Base-by-base conservation (phyloP, 2,329 filamentous ascomycete species). In the Stemphylium vesicarium region DNA sequence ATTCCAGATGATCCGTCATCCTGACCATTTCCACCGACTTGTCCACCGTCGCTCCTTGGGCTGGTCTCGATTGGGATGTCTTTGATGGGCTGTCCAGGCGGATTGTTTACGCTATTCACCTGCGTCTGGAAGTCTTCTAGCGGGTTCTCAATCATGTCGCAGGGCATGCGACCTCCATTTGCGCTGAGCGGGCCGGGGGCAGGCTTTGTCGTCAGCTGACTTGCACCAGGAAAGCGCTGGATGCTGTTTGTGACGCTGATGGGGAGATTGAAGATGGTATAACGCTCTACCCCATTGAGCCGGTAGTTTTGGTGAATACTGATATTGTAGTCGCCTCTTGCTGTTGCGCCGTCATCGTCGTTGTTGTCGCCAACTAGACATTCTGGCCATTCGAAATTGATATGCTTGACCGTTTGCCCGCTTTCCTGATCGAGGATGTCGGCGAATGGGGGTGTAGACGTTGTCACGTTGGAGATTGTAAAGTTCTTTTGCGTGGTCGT, bases 241-340 rank as follows among this genome's bases (percentile, higher is more conserved):
- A 91, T 90, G 35, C 77, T 79, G 70, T 91, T 91, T 5, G 87
- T 88, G 33, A 90, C 83, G 3, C 82, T 80, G 61, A 91, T 87
- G 15, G 88, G 88, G 11, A 90, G 75, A 62, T 91, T 86, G 64
- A 90, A 90, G 49, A 91, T 83, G 8, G 87, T 90, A 71, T 90
- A 90, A 63, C 85, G 81, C 41, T 88, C 80, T 1, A 81, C 79
- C 11, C 79, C 82, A 67, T 90, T 89, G 50, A 89, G 79, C 11
- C 85, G 82, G 71, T 89, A 91, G 64, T 82, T 87, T 66, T 91
- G 88, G 50, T 87, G 86, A 63, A 91, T 88, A 5, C 87, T 89
- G 65, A 91, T 86, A 64, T 91, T 90, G 69, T 90, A 90, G 15
- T 78, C 75, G 2, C 87, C 88, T 2, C 86, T 79, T 20, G 82